Evolutionary conservation across 441 rosid genomes (phyloP).

Genomic region (Erodium moschatum): DNA sequence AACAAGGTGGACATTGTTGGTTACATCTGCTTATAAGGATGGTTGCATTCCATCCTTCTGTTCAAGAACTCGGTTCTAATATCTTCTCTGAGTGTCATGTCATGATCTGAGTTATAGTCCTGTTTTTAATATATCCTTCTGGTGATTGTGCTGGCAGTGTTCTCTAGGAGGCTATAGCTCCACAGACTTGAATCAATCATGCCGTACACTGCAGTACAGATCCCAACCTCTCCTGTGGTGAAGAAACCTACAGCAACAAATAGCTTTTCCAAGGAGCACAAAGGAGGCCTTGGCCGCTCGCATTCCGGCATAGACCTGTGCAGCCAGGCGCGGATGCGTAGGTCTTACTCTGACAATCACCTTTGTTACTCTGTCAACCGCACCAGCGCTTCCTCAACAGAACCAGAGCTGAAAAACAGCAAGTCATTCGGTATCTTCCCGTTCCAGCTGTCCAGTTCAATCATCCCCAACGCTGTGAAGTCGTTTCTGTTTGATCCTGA

Average conservation of each 20-base stretch:
- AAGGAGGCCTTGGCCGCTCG: neutral
- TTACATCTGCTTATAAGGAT: neutral
- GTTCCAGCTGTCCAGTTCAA: constrained; percentile 42
- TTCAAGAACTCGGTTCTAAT: too few relatives aligned
- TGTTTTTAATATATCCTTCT: too few relatives aligned
- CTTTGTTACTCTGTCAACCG: constrained; percentile 29
- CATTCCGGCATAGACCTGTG: neutral
- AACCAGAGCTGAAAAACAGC: constrained; percentile 46
- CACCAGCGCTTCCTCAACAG: constrained; percentile 32
- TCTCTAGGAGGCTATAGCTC: too few relatives aligned
- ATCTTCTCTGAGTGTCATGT: too few relatives aligned
- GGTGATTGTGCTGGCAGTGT: neutral
- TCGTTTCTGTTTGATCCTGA: constrained; percentile 54
- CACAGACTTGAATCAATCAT: neutral
- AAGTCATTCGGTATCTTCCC: constrained; percentile 48
- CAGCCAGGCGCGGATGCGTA: constrained; percentile 14
- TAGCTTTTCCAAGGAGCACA: neutral
- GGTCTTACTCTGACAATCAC: constrained; percentile 62
- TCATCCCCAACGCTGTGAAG: constrained; percentile 41
- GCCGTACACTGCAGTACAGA: neutral
- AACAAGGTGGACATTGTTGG: neutral
- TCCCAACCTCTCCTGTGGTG: neutral
- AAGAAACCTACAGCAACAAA: neutral
- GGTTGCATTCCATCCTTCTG: neutral
- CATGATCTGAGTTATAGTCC: neutral